Base-by-base conservation (phyloP, 208 protist genomes). In the Crithidia thermophila region DNA sequence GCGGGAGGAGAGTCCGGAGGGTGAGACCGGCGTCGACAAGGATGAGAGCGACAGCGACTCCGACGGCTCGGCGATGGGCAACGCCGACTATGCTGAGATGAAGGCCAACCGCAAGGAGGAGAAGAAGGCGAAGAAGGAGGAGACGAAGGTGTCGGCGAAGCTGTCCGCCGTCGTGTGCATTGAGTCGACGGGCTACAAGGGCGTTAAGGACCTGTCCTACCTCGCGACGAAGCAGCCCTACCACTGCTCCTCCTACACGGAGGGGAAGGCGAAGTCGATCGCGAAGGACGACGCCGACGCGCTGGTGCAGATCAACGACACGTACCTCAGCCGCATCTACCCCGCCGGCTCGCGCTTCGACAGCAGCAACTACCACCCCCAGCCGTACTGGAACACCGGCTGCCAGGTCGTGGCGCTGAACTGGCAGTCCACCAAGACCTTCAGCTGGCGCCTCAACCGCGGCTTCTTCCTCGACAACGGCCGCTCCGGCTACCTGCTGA, bases 401-500 rank as follows among this genome's bases (percentile, higher is more conserved):
- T 93, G 75, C 62, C 94, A 98, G 65, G 52, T 98, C 3, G 90
- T 94, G 18, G 94, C 95, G n/a, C 62, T 98, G 10, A 98, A 98
- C 83, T 97, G 82, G 73, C 97, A 98, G 67, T 85, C 80, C 6
- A 75, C 13, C 27, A 79, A 81, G 37, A 79, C 76, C 16, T 84
- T 79, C 30, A 66, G 77, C 65, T 82, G 82, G 75, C 78, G 86
- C 13, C 57, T 95, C n/a, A 98, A 98, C 68, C 49, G 65, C 21
- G 85, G 79, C 43, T 88, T 92, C 66, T 99, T 98, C 75, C 37
- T 59, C 30, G 88, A 96, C 58, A 98, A 98, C 72, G 96, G 96
- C 49, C 61, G 72, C 46, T 93, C 87, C 68, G 96, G 97, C 10
- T 99, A 98, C 75, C 50, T 98, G 27, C 84, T 98, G 33, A 98